Percentiles rank a stretch among this genome's conserved stretches.
phyloP scores from a whole-genome alignment of 768 basidiomycete species.

The Cystofilobasidium ferigula region DNA sequence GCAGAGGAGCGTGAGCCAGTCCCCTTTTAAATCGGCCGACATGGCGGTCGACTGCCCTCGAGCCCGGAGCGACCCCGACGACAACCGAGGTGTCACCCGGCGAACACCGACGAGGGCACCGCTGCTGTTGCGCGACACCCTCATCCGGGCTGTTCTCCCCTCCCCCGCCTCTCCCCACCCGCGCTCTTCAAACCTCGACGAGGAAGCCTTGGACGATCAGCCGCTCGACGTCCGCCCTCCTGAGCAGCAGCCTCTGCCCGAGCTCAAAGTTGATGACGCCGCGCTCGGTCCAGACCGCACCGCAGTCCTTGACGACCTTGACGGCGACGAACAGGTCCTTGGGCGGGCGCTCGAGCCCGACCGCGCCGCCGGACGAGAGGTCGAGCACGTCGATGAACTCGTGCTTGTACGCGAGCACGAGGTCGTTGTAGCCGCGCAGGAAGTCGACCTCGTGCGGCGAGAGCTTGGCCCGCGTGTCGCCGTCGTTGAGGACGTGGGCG shows the following conservation, averaged over 20 bases:
- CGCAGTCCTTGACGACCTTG: slow-evolving; percentile 75
- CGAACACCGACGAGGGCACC: too few relatives aligned
- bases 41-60: too few relatives aligned
- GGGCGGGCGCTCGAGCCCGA: slow-evolving; percentile 56
- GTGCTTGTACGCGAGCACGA: slow-evolving; percentile 70
- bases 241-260: slow-evolving; percentile 80
- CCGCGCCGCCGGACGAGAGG: slow-evolving; percentile 53
- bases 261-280: slow-evolving; percentile 79
- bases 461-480: slow-evolving; percentile 59
- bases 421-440: slow-evolving; percentile 64
- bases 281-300: slow-evolving; percentile 74
- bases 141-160: too few relatives aligned
- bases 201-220: slow-evolving; percentile 87
- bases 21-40: too few relatives aligned
- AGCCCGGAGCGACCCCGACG: too few relatives aligned
- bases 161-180: too few relatives aligned
- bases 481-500: slow-evolving; percentile 61
- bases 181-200: slow-evolving; percentile 61
- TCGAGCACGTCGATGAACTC: slow-evolving; percentile 72
- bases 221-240: slow-evolving; percentile 81
- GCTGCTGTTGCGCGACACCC: too few relatives aligned
- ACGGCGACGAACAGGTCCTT: slow-evolving; percentile 83
- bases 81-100: too few relatives aligned
- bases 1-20: too few relatives aligned
- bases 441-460: slow-evolving; percentile 77